Evolutionary conservation across 805 yeast species (phyloP).

Genomic region (Sugiyamaella chiloensis): DNA sequence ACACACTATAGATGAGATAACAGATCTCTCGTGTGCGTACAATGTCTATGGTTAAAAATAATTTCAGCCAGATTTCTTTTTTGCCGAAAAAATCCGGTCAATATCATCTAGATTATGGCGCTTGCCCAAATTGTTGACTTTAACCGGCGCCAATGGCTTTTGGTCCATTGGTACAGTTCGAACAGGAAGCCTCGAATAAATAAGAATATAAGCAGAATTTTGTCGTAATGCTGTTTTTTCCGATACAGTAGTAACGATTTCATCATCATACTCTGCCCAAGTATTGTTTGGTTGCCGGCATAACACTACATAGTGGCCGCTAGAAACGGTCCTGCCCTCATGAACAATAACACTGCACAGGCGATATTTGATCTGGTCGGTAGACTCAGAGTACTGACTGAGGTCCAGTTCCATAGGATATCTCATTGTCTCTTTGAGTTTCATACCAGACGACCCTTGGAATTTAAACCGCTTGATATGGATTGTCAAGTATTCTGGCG

Average conservation of each 20-base stretch:
- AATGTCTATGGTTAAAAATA: no score
- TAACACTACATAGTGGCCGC: slow-evolving; percentile 91
- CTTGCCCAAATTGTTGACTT: slow-evolving; percentile 3
- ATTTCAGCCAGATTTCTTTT: slow-evolving; percentile 6
- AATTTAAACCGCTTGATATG: slow-evolving; percentile 91
- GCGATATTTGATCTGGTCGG: slow-evolving; percentile 57
- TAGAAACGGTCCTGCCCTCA: slow-evolving; percentile 86
- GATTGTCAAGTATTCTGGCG: slow-evolving; percentile 84
- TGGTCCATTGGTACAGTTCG: not conserved
- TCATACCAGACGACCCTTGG: slow-evolving; percentile 53
- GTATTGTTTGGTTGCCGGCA: slow-evolving; percentile 88
- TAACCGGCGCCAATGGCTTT: not conserved
- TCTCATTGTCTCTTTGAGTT: slow-evolving; percentile 80
- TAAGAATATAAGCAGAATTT: slow-evolving; percentile 84
- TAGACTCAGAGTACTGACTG: slow-evolving; percentile 45
- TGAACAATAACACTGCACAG: slow-evolving; percentile 84
- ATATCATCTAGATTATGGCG: slow-evolving; percentile 24
- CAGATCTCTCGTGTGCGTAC: no score
- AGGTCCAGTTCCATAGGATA: slow-evolving; percentile 78
- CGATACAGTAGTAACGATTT: slow-evolving; percentile 68
- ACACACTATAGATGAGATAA: no score
- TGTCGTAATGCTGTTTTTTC: slow-evolving; percentile 75
- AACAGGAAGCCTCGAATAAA: slow-evolving; percentile 58
- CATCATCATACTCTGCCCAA: slow-evolving; percentile 96
- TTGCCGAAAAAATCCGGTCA: slow-evolving; percentile 28